These are phyloP conservation scores for Prunus dulcis DNA, from an alignment of 306 rosid genomes.

Conservation along the genomic window DNA sequence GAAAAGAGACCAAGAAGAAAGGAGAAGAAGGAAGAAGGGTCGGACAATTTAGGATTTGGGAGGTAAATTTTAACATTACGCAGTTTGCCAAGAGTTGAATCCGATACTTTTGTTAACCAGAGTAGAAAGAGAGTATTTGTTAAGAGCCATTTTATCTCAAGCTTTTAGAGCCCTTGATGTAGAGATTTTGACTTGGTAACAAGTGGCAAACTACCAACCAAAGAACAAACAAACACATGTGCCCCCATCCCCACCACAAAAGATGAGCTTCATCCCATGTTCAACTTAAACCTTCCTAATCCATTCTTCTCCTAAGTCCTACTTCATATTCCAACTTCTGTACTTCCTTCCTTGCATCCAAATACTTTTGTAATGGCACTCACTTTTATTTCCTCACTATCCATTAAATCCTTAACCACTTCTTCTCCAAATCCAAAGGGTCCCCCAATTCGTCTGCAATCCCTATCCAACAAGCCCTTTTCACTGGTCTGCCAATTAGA, in stretches of 20 bases:
- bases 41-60: no score
- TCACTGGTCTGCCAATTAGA: conserved; percentile 33
- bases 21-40: no score
- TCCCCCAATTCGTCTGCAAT: conserved; percentile 16
- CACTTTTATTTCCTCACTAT: conserved; percentile 46
- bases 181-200: not conserved
- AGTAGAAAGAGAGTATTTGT: no score
- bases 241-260: not conserved
- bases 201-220: conserved; percentile 8
- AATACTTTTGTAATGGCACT: conserved; percentile 41
- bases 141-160: not conserved
- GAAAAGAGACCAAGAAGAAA: no score
- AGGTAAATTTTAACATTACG: no score
- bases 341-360: not conserved
- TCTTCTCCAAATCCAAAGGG: conserved; percentile 37
- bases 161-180: not conserved
- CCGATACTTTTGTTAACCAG: no score
- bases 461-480: conserved; percentile 38
- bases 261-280: not conserved
- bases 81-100: no score
- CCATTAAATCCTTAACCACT: conserved; percentile 30
- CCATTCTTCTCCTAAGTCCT: not conserved
- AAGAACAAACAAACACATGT: conserved; percentile 8
- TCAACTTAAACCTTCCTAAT: not conserved
- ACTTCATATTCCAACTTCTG: not conserved